These are phyloP conservation scores for Lasiosphaeria ovina DNA, from an alignment of 495 filamentous ascomycete genomes.

Conservation along the genomic window DNA sequence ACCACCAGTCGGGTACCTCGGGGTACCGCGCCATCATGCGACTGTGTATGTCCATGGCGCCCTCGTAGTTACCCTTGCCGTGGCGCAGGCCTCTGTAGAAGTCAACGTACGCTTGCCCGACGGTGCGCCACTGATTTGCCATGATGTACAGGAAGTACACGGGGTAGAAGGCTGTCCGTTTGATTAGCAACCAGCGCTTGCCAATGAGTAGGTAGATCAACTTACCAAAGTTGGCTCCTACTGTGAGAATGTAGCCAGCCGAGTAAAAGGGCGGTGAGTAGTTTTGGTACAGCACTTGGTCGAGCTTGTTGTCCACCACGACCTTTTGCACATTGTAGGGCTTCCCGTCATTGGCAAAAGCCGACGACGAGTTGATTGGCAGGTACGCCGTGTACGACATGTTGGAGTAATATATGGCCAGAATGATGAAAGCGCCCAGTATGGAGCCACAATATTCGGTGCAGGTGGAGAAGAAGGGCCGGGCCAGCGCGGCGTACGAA, in stretches of 20 bases:
- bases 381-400: constrained; percentile 52
- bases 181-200: too few relatives aligned
- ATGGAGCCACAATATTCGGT: constrained; percentile 28
- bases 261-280: constrained; percentile 64
- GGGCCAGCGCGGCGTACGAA: constrained; percentile 32
- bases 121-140: constrained; percentile 51
- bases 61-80: constrained; percentile 45
- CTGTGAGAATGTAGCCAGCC: constrained; percentile 56
- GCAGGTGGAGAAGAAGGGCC: constrained; percentile 35
- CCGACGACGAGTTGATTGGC: constrained; percentile 45
- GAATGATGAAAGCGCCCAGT: constrained; percentile 39
- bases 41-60: constrained; percentile 58
- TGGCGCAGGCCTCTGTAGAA: constrained; percentile 47
- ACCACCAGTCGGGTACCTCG: constrained; percentile 64
- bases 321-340: constrained; percentile 54
- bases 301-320: constrained; percentile 49
- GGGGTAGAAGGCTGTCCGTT: constrained; percentile 41
- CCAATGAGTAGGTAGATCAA: too few relatives aligned
- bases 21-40: constrained; percentile 59
- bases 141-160: constrained; percentile 55
- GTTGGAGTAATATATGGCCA: constrained; percentile 52
- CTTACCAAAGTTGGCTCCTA: constrained; percentile 55
- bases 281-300: constrained; percentile 46
- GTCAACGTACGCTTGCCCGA: constrained; percentile 29
- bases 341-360: constrained; percentile 56